A percentile compares a stretch with the other conserved stretches of the same genome.
These are phyloP conservation scores for Thermoascus crustaceus DNA, from an alignment of 2,329 filamentous ascomycete genomes.

Conservation along the genomic window DNA sequence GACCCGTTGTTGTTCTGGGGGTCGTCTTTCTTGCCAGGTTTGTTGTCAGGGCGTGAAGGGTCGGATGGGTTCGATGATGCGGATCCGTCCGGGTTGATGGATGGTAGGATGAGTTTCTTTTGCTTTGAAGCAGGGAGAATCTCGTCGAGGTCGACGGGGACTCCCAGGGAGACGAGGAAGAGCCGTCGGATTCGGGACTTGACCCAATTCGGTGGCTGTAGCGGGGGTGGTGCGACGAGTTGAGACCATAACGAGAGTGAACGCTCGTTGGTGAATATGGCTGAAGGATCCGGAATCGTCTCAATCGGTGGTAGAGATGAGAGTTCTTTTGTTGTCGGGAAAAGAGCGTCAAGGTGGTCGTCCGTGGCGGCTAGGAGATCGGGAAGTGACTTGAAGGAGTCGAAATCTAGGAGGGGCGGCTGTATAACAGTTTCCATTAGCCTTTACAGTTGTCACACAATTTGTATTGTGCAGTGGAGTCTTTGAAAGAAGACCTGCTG, in stretches of 20 bases:
- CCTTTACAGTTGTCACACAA: background rate
- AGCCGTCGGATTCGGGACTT: conserved; percentile 88
- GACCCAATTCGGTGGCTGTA: conserved; percentile 96
- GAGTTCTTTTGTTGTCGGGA: conserved; percentile 33
- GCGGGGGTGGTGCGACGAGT: conserved; percentile 83
- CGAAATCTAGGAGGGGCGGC: conserved; percentile 44
- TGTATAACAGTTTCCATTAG: conserved; percentile 10
- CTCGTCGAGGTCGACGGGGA: conserved; percentile 93
- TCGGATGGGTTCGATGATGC: conserved; percentile 50
- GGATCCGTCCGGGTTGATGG: conserved; percentile 53
- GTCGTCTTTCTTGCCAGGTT: conserved; percentile 22
- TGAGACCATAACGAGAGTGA: conserved; percentile 93
- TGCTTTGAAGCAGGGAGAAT: conserved; percentile 95
- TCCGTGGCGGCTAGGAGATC: conserved; percentile 33
- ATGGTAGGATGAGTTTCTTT: conserved; percentile 91
- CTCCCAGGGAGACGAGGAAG: conserved; percentile 90
- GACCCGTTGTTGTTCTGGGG: conserved; percentile 17
- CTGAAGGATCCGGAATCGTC: conserved; percentile 34
- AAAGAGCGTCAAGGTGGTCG: conserved; percentile 36
- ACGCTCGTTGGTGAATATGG: conserved; percentile 74
- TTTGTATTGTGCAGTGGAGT: background rate
- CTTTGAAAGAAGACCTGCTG: background rate
- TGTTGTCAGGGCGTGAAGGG: conserved; percentile 30
- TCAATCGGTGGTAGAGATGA: conserved; percentile 28
- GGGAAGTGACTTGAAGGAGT: conserved; percentile 40